Evolutionary conservation across 176 grass and related monocot genomes (phyloP).

Genomic region (Oryza coarctata): DNA sequence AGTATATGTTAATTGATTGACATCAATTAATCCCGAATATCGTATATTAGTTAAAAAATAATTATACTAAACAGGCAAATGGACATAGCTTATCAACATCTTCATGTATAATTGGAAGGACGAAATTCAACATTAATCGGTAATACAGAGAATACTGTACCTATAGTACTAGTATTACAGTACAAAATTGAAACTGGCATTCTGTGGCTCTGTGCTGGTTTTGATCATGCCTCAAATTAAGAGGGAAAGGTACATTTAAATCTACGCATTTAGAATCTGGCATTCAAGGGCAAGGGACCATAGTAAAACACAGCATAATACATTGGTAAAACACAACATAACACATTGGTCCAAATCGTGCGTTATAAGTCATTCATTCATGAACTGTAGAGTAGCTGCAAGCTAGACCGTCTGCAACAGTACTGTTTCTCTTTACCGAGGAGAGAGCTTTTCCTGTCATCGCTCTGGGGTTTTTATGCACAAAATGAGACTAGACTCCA

Average conservation of each 20-base stretch:
- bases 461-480: background rate
- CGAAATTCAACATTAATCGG: background rate
- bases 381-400: background rate
- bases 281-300: background rate
- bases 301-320: background rate
- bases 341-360: constrained; percentile 37
- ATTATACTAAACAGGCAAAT: background rate
- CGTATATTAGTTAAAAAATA: background rate
- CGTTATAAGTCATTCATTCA: background rate
- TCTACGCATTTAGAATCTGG: background rate
- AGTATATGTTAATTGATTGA: background rate
- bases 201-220: background rate
- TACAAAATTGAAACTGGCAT: background rate
- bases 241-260: background rate
- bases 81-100: too few species aligned
- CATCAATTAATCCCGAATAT: background rate
- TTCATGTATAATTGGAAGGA: background rate
- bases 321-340: constrained; percentile 20
- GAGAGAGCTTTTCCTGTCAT: constrained; percentile 35
- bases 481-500: background rate
- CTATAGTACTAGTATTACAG: too few species aligned
- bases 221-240: background rate
- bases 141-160: background rate
- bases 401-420: background rate
- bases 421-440: constrained; percentile 33